Evolutionary conservation across 768 basidiomycete species (phyloP).

Genomic region (Suillus variegatus): DNA sequence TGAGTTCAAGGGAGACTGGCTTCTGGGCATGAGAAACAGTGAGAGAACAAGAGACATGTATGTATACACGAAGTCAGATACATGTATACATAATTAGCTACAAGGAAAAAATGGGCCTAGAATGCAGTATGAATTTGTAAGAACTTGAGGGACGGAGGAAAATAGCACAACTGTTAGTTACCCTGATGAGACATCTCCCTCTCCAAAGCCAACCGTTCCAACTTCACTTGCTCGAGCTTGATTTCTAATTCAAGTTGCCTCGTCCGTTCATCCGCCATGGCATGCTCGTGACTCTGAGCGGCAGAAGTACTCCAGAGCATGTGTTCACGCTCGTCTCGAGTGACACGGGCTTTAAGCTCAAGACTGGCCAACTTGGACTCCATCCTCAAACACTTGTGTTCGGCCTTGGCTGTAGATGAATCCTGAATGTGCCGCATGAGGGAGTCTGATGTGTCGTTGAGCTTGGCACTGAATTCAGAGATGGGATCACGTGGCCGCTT

Average conservation of each 20-base stretch:
- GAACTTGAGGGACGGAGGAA: too few relatives aligned
- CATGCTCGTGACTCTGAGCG: background rate
- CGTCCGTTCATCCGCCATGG: background rate
- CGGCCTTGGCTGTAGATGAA: too few relatives aligned
- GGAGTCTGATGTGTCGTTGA: too few relatives aligned
- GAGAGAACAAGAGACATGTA: background rate
- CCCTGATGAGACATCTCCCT: background rate
- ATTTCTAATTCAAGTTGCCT: slow-evolving; percentile 1
- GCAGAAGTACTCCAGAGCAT: background rate
- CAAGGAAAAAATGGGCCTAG: background rate
- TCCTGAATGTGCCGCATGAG: too few relatives aligned
- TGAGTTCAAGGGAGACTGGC: slow-evolving; percentile 32
- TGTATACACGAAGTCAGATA: background rate
- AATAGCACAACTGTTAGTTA: background rate
- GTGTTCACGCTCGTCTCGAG: background rate
- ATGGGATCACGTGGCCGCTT: too few relatives aligned
- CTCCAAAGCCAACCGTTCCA: background rate
- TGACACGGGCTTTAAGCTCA: background rate
- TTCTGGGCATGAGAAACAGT: too few relatives aligned
- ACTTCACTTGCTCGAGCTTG: background rate
- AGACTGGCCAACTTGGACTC: background rate
- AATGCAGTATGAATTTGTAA: too few relatives aligned
- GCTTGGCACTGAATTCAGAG: too few relatives aligned
- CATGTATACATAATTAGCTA: background rate
- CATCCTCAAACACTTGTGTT: too few relatives aligned